Evolutionary conservation across 2,329 filamentous ascomycete species (phyloP), one percentile per base, ranked within the genome.

Genomic region (Botrytis cinerea): DNA sequence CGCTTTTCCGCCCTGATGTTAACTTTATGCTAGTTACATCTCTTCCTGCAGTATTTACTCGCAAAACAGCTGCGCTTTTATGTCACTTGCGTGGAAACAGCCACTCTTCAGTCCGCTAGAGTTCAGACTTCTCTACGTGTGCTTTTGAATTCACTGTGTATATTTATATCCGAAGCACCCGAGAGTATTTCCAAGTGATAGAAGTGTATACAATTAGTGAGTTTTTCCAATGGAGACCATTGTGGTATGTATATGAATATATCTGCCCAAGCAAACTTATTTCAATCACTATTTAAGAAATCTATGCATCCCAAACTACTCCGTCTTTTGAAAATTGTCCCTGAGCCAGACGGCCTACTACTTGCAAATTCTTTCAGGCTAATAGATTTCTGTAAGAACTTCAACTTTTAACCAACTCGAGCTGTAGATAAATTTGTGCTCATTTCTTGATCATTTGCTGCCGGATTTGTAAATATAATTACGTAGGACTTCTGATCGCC

Each of bases 311-410:
- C 0, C 38, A 38, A 9, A 38, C 8, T 9, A 38, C 7, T 38
- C 7, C 38, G 38, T 38, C 38, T 38, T 9, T 38, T 38, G 38
- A 7, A 12, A 51, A 51, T 51, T 51, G 4, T 6, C 48, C 25
- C 2, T 51, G 48, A n/a, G 48, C 14, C 2, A 4, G 25, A 51
- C 48, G 10, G n/a, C 48, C 10, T 14, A 9, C 7, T n/a, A n/a
- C 12, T 25, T 51, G 5, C 22, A 51, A 51, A 14, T 7, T 51
- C 5, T 1, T n/a, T 51, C 48, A 6, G 12, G n/a, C 12, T 16
- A 10, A 16, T n/a, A 16, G 12, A 14, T 2, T 7, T 1, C 48
- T 3, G 12, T n/a, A 2, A 51, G 1, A n/a, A 16, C 0, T n/a
- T n/a, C 2, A n/a, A 5, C 12, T n/a, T 51, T 51, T 1, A 2